phyloP scores from a whole-genome alignment of 2,329 filamentous ascomycete species.

The Blumeriella jaapii region DNA sequence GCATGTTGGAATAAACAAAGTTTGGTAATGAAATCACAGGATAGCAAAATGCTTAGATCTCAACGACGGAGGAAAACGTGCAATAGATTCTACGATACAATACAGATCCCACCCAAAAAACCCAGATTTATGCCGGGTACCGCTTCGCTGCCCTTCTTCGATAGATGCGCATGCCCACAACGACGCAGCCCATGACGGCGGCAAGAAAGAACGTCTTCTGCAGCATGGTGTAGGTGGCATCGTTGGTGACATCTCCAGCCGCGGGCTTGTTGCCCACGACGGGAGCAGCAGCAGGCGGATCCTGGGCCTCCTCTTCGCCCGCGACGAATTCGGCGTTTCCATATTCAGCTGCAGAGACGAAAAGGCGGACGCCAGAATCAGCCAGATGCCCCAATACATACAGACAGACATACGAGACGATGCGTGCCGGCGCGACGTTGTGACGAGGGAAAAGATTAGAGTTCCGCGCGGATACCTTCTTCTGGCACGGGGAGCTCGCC shows the following conservation, averaged over 20 bases:
- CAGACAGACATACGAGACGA: no score
- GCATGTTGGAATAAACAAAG: no score
- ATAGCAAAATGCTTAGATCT: no score
- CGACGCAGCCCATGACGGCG: constrained; percentile 36
- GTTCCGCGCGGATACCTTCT: constrained; percentile 90
- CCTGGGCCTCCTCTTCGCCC: constrained; percentile 21
- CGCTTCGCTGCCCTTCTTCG: constrained; percentile 25
- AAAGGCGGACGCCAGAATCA: constrained; percentile 23
- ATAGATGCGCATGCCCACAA: constrained; percentile 34
- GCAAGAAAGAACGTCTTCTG: constrained; percentile 41
- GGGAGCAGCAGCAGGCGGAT: constrained; percentile 13
- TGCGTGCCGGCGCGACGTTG: constrained; percentile 19
- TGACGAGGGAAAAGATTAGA: constrained; percentile 41
- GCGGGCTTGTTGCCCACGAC: no score
- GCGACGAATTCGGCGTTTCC: constrained; percentile 25
- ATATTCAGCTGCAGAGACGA: constrained; percentile 22
- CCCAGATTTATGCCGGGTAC: constrained; percentile 23
- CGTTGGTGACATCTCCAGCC: constrained; percentile 7
- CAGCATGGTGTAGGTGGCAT: constrained; percentile 31
- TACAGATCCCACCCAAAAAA: constrained; percentile 21
- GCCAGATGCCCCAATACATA: no score
- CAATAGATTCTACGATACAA: not conserved
- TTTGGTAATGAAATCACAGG: no score
- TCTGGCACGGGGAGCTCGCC: constrained; percentile 72
- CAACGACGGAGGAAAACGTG: no score